These are phyloP conservation scores for Fusarium pseudograminearum DNA, from an alignment of 2,329 filamentous ascomycete species.

Conservation along the genomic window DNA sequence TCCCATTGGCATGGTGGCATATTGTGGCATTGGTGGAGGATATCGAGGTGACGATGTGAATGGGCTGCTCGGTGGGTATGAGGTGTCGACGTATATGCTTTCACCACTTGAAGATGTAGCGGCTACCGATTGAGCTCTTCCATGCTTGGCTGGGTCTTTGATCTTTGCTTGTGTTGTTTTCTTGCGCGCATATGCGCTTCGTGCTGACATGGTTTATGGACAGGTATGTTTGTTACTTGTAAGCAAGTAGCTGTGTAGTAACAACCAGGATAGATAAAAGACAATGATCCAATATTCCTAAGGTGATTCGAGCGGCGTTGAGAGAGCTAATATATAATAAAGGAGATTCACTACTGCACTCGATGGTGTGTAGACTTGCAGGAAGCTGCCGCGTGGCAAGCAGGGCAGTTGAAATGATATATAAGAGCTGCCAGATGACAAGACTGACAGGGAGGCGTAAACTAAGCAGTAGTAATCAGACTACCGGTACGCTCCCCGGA, in stretches of 20 bases:
- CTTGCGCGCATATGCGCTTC: conserved; percentile 69
- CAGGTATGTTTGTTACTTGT: neutral
- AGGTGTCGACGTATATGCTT: conserved; percentile 55
- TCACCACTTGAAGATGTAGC: conserved; percentile 55
- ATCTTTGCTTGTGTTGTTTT: conserved; percentile 65
- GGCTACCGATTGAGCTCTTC: conserved; percentile 53
- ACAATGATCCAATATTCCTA: neutral
- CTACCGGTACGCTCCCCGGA: neutral
- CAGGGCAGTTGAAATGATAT: neutral
- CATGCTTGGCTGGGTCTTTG: conserved; percentile 41
- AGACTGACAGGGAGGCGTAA: neutral
- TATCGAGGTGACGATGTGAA: conserved; percentile 59
- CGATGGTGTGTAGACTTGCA: conserved; percentile 5
- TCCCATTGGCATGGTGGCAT: conserved; percentile 6
- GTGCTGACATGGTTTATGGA: conserved; percentile 62
- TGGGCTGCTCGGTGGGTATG: conserved; percentile 51
- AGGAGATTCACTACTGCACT: neutral
- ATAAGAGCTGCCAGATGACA: neutral
- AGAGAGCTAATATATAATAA: neutral
- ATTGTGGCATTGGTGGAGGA: conserved; percentile 47
- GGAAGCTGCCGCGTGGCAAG: conserved; percentile 3
- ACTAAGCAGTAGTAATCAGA: neutral
- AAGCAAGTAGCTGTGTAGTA: neutral
- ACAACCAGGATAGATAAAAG: neutral
- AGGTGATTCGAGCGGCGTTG: neutral